phyloP scores from a whole-genome alignment of 2,329 filamentous ascomycete species.

The Diaporthe nobilis region DNA sequence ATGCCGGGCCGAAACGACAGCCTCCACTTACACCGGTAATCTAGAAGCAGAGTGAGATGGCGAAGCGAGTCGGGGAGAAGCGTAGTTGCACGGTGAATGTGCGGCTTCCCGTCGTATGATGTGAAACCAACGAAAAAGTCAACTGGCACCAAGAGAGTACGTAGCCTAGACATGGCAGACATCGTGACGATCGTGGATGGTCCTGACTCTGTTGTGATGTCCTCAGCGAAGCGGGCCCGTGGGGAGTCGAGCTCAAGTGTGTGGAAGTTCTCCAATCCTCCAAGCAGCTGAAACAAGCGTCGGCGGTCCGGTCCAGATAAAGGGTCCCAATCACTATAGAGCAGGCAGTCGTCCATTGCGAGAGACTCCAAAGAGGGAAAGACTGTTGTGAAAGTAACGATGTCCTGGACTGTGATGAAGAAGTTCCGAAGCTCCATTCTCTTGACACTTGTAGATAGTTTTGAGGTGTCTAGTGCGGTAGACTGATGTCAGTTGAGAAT shows the following conservation, averaged over 20 bases:
- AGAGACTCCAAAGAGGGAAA: neutral
- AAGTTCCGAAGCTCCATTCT: neutral
- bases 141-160: neutral
- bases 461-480: neutral
- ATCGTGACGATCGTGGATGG: neutral
- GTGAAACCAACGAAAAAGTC: neutral
- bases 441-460: neutral
- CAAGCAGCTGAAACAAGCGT: neutral
- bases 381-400: neutral
- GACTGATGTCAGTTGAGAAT: neutral
- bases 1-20: fast-evolving
- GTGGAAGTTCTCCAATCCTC: neutral
- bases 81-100: no score
- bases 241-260: neutral
- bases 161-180: neutral
- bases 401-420: fast-evolving
- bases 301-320: neutral
- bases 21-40: neutral
- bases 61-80: neutral
- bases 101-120: fast-evolving
- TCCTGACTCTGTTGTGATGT: neutral
- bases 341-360: neutral
- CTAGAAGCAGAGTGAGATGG: neutral
- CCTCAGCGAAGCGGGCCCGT: fast-evolving
- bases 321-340: no score